Evolutionary conservation across 108 stramenopile species (phyloP), one percentile per base, ranked within the genome.

Genomic region (Discostella pseudostelligera): DNA sequence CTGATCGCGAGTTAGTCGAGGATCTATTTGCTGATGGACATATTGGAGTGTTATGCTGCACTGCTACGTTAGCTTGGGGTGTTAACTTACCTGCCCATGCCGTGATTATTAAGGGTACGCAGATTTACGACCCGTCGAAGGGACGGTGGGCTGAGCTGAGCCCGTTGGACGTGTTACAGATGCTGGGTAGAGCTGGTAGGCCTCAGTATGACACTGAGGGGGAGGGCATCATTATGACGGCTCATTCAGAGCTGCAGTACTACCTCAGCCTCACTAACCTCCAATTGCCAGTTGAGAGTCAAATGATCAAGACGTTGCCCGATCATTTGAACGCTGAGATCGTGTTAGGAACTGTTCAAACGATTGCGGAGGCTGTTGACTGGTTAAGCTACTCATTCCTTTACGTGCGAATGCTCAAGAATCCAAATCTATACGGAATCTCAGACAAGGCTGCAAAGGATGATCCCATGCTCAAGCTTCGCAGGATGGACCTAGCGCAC

Each of bases 71-170:
- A 29, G 99, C 99, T 1, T 99, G 99, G 99, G 99, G 99, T 39
- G 99, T 99, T 14, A 99, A 99, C 72, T 81, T 99, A 12, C 99
- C 99, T 20, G 97, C 97, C 3, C 98, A 98, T 81, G 96, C 98
- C 10, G 99, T 99, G 24, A 97, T 99, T 61, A 98, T 99, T 76
- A 98, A 97, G 67, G 99, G 99, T n/a, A 99, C 99, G 20, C 98
- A 99, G 72, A 95, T 99, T 59, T 99, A 99, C 79, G 92, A 96
- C 60, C 99, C 99, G 0, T 85, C 83, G 6, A 92, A 96, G 75
- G 99, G 99, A 4, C 72, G 89, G 1, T 99, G 99, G 99, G 91
- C 91, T n/a, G 99, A 99, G 83, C 82, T 99, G 2, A 93, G 90
- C 69, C 97, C 97, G 13, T 87, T 98, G 48, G 99, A 99, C 73